Evolutionary conservation across 2,329 filamentous ascomycete genomes (phyloP).

Genomic region (Colletotrichum orbiculare): DNA sequence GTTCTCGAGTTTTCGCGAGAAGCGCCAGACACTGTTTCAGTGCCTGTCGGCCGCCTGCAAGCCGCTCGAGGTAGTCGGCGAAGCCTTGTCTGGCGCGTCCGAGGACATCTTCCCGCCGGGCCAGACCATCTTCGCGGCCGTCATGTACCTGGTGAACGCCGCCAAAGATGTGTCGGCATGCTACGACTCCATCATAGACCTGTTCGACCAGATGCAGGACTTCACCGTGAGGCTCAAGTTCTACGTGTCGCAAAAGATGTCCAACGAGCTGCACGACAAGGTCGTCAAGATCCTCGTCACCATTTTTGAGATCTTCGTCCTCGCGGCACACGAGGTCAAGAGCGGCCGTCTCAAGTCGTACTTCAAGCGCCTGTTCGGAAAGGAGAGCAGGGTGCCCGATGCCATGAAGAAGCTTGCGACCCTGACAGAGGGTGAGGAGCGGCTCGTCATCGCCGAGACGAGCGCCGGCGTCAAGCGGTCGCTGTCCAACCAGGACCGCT

Average conservation of each 20-base stretch:
- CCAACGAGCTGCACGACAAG: conserved; percentile 50
- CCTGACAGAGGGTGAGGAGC: conserved; percentile 54
- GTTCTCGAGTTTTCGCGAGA: conserved; percentile 51
- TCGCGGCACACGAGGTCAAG: conserved; percentile 54
- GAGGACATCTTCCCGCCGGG: conserved; percentile 53
- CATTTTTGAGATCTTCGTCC: conserved; percentile 57
- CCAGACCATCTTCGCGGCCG: conserved; percentile 55
- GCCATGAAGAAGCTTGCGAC: conserved; percentile 53
- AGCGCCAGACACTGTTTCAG: conserved; percentile 47
- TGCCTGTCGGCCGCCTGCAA: conserved; percentile 45
- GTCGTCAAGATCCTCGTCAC: conserved; percentile 55
- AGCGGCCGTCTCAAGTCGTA: conserved; percentile 55
- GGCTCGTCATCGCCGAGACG: conserved; percentile 57
- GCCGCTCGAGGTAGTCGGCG: conserved; percentile 54
- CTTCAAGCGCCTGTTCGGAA: conserved; percentile 52
- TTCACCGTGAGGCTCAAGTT: conserved; percentile 55
- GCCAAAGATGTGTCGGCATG: conserved; percentile 56
- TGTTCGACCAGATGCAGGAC: conserved; percentile 56
- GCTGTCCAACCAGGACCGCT: conserved; percentile 49
- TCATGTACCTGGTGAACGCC: conserved; percentile 55
- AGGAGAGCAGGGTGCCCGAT: conserved; percentile 52
- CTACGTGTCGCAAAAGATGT: conserved; percentile 53
- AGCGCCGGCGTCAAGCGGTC: conserved; percentile 50
- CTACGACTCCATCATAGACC: conserved; percentile 57
- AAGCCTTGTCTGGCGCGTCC: conserved; percentile 49